Conservation (phyloP, 2,329 filamentous ascomycete species). For the Neonectria punicea region DNA sequence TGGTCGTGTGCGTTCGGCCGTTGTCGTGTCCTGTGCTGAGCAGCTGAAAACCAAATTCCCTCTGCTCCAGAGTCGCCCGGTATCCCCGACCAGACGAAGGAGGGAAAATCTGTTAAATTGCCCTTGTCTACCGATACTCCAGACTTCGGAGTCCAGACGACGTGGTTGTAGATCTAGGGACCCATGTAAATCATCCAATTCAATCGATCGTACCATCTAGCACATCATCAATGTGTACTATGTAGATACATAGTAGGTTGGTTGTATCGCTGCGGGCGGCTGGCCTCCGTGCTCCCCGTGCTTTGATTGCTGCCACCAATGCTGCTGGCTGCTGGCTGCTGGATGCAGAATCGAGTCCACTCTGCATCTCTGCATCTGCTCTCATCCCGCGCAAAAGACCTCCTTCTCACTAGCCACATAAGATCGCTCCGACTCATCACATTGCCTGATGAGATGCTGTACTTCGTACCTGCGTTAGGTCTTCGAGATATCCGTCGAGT, state of each 20-base stretch:
- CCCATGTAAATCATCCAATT: slow-evolving; percentile 36
- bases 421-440: slow-evolving; percentile 23
- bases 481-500: slow-evolving; percentile 20
- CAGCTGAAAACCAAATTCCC: slow-evolving; percentile 25
- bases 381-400: background rate
- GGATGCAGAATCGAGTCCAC: background rate
- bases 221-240: slow-evolving; percentile 14
- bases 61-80: slow-evolving; percentile 15
- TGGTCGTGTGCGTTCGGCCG: slow-evolving; percentile 15
- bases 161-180: slow-evolving; percentile 36
- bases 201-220: slow-evolving; percentile 35
- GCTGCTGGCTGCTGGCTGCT: background rate
- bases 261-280: slow-evolving; percentile 23
- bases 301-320: slow-evolving; percentile 8
- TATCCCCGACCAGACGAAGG: slow-evolving; percentile 14
- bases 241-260: too few species aligned
- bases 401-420: slow-evolving; percentile 10
- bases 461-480: slow-evolving; percentile 23
- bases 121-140: slow-evolving; percentile 23
- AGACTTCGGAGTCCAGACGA: slow-evolving; percentile 21
- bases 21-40: slow-evolving; percentile 25
- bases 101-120: slow-evolving; percentile 12
- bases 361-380: background rate
- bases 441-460: slow-evolving; percentile 17
- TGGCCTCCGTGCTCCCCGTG: slow-evolving; percentile 24